Base-by-base conservation (phyloP, 148 eudicot species). In the Suaeda aralocaspica region DNA sequence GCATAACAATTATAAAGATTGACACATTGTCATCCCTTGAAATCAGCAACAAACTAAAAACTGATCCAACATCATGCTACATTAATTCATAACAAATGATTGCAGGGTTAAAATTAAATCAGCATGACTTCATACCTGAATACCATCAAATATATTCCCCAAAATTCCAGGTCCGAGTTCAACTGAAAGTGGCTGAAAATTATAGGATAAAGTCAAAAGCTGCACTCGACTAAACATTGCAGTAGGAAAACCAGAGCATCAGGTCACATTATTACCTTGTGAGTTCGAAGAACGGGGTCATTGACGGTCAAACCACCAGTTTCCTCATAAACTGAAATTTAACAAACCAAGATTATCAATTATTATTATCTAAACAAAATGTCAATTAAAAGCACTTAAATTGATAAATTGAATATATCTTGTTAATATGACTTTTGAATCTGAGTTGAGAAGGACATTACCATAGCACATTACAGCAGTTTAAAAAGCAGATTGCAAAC, bases 141-240 rank as follows among this genome's bases (percentile, higher is more conserved):
- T 94, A 34, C 99, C 99, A 70, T 94, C 99, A 85, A 94, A 94
- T 31, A 94, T 94, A 70, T 91, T 94, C 34, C 99, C 99, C 86
- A 94, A 72, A 55, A 91, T 94, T 73, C 98, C 97, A 69, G 98
- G 98, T 71, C 97, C 97, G 42, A 94, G 82, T 84, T 94, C 98
- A 39, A 94, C 98, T 44, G 97, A 94, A 68, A 94, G 71, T 53
- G 98, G 98, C 98, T 94, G 82, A 45, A 77, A 30, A 71, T 39
- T 42, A 59, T 44, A 50, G 66, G 62, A 72, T 64, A 19, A 33
- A 60, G 65, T 77, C 52, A 72, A 33, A 51, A 72, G 16, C 46
- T 39, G 34, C 36, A 45, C 12, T 15, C 0, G 13, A 2, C 2
- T 5, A 2, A 56, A 66, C 46, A 50, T 39, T 18, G 57, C 3